phyloP scores from a whole-genome alignment of 1,284 basidiomycete species.

The Blastosporella zonata region DNA sequence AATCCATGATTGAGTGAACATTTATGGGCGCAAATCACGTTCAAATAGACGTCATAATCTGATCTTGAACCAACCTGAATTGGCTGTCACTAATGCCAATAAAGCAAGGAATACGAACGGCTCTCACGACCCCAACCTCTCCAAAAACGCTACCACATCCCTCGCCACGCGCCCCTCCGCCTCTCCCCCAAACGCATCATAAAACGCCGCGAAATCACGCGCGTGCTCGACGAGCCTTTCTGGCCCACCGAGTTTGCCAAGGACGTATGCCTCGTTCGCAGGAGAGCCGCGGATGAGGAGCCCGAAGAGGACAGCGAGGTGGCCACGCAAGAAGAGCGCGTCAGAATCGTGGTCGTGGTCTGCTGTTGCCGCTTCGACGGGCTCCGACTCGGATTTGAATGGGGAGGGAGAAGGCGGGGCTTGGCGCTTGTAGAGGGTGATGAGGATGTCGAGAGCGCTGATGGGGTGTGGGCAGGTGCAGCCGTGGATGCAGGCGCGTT shows the following conservation, averaged over 20 bases:
- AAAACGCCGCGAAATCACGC: constrained; percentile 56
- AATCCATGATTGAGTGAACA: too few species aligned
- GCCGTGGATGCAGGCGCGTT: constrained; percentile 41
- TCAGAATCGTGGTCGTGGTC: constrained; percentile 20
- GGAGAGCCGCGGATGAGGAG: constrained; percentile 53
- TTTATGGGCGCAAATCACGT: too few species aligned
- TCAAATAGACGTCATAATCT: too few species aligned
- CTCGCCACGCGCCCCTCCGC: constrained; percentile 35
- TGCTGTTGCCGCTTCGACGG: not conserved
- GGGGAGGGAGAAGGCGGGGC: constrained; percentile 7
- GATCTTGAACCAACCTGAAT: too few species aligned
- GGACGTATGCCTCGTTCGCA: constrained; percentile 43
- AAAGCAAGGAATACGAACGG: too few species aligned
- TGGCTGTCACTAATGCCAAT: too few species aligned
- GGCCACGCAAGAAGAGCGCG: constrained; percentile 55
- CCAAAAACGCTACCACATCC: constrained; percentile 51
- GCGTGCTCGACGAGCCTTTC: constrained; percentile 50
- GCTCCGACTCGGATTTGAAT: constrained; percentile 3
- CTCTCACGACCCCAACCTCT: constrained; percentile 26
- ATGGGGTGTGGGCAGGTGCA: constrained; percentile 46
- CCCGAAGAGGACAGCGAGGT: constrained; percentile 69
- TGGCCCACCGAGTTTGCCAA: constrained; percentile 36
- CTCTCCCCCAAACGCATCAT: constrained; percentile 34
- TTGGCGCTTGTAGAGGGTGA: constrained; percentile 38
- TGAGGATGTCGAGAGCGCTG: constrained; percentile 46